A percentile compares a stretch with the other conserved stretches of the same genome.
Evolutionary conservation across 176 grass and related monocot genomes (phyloP).

Genomic region (Oryza brachyantha): DNA sequence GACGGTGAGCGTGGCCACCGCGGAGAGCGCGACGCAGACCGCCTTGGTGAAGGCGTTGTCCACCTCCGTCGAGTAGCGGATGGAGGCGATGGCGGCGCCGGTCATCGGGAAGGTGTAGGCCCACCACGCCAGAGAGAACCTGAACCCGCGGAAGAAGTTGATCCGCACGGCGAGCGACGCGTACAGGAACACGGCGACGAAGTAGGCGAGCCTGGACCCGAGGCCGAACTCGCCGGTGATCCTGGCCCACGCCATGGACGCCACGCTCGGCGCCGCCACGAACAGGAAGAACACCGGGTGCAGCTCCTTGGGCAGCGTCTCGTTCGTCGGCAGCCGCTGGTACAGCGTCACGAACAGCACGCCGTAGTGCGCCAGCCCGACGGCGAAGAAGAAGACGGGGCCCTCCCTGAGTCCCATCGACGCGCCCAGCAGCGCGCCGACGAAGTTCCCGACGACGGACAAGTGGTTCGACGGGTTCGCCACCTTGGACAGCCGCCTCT

Average conservation of each 20-base stretch:
- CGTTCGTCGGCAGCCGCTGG: conserved; percentile 89
- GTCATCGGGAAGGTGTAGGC: conserved; percentile 98
- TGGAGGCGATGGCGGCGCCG: conserved; percentile 67
- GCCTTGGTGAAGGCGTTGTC: conserved; percentile 53
- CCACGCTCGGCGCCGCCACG: conserved; percentile 81
- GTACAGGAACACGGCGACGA: conserved; percentile 91
- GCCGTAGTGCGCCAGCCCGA: conserved; percentile 81
- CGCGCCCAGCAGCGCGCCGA: conserved; percentile 78
- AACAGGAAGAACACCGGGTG: conserved; percentile 98
- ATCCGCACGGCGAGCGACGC: conserved; percentile 79
- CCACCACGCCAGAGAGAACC: conserved; percentile 95
- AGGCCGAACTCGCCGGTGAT: conserved; percentile 62
- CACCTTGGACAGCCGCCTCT: conserved; percentile 76
- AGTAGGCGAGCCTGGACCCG: conserved; percentile 53
- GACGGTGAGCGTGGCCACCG: conserved; percentile 56
- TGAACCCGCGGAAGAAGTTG: conserved; percentile 87
- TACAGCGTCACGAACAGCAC: conserved; percentile 96
- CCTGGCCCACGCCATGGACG: conserved; percentile 79
- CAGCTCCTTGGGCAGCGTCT: conserved; percentile 84
- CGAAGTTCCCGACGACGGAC: conserved; percentile 82
- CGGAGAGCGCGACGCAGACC: conserved; percentile 49
- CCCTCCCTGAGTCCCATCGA: conserved; percentile 77
- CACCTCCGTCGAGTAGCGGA: conserved; percentile 70
- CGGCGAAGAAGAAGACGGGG: conserved; percentile 76
- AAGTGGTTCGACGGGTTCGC: conserved; percentile 90